These are phyloP conservation scores for Leccinum pellstonianum DNA, from an alignment of 768 basidiomycete species.

Conservation along the genomic window DNA sequence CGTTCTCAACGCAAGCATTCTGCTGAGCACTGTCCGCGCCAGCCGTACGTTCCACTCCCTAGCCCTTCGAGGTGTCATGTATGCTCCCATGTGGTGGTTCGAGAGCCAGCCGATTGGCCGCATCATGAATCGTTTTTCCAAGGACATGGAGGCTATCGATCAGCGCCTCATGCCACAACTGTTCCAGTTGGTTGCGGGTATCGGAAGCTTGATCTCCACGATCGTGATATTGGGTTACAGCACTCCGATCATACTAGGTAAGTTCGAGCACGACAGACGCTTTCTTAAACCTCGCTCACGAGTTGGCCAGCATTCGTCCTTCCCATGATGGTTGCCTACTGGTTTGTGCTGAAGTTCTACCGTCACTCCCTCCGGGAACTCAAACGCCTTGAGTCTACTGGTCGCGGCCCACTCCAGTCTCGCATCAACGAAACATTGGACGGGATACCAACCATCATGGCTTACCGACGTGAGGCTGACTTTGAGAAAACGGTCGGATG, in stretches of 20 bases:
- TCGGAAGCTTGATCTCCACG: constrained; percentile 26
- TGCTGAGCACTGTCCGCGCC: constrained; percentile 29
- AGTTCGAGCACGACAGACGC: constrained; percentile 27
- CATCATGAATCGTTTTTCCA: constrained; percentile 48
- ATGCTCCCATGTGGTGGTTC: constrained; percentile 32
- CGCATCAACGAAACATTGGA: constrained; percentile 52
- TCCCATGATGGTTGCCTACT: constrained; percentile 35
- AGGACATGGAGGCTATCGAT: constrained; percentile 41
- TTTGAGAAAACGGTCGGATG: constrained; percentile 23
- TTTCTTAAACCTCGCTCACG: constrained; percentile 20
- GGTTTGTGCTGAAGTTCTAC: constrained; percentile 45
- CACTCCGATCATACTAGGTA: constrained; percentile 35
- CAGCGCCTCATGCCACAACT: constrained; percentile 35
- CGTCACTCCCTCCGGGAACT: constrained; percentile 47
- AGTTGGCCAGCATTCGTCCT: constrained; percentile 20
- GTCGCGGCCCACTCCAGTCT: constrained; percentile 49
- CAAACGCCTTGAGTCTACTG: constrained; percentile 44
- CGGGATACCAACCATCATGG: constrained; percentile 47
- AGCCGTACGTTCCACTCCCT: constrained; percentile 28
- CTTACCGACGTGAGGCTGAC: constrained; percentile 38
- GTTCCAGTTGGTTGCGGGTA: constrained; percentile 26
- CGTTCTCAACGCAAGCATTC: constrained; percentile 24
- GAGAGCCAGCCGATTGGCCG: constrained; percentile 40
- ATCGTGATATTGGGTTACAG: constrained; percentile 25
- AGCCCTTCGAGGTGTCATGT: constrained; percentile 23